A percentile compares a stretch with the other conserved stretches of the same genome.
Evolutionary conservation across 108 stramenopile genomes (phyloP).

Genomic region (Fistulifera solaris): DNA sequence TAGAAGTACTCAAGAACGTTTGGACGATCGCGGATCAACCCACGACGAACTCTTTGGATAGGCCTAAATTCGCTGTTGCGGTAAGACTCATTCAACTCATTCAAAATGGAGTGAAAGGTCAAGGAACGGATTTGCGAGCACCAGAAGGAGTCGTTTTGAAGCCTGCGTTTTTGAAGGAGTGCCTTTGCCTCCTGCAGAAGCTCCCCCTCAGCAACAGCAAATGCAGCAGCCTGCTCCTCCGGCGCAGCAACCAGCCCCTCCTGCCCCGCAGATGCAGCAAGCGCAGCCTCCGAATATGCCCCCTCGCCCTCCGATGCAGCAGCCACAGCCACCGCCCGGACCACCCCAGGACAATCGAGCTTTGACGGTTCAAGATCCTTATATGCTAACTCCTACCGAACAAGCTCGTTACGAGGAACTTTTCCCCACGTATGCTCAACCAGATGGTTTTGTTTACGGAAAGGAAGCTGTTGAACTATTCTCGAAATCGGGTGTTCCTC

Average conservation of each 20-base stretch:
- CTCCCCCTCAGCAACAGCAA: slow-evolving; percentile 15
- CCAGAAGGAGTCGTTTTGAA: slow-evolving; percentile 34
- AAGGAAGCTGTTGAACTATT: slow-evolving; percentile 86
- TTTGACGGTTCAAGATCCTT: slow-evolving; percentile 67
- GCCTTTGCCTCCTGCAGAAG: slow-evolving; percentile 19
- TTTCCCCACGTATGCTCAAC: slow-evolving; percentile 74
- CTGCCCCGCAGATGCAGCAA: slow-evolving; percentile 11
- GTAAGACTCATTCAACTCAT: slow-evolving; percentile 74
- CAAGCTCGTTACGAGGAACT: slow-evolving; percentile 69
- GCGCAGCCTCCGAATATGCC: slow-evolving; percentile 6
- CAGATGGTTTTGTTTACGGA: slow-evolving; percentile 83
- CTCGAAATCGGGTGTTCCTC: slow-evolving; percentile 60
- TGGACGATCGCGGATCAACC: slow-evolving; percentile 78
- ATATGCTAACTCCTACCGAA: slow-evolving; percentile 70
- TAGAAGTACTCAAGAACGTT: slow-evolving; percentile 72
- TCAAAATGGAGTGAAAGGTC: slow-evolving; percentile 68
- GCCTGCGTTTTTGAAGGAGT: slow-evolving; percentile 63
- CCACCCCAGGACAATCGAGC: slow-evolving; percentile 18
- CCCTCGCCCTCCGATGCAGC: slow-evolving; percentile 9
- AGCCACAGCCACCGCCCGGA: slow-evolving; percentile 9
- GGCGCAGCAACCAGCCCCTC: slow-evolving; percentile 1
- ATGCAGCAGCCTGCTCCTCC: slow-evolving; percentile 7
- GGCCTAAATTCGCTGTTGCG: slow-evolving; percentile 60
- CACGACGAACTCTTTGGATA: slow-evolving; percentile 54
- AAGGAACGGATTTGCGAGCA: slow-evolving; percentile 42